These are phyloP conservation scores for Starmerella bombicola DNA, from an alignment of 805 yeast species.

Conservation along the genomic window DNA sequence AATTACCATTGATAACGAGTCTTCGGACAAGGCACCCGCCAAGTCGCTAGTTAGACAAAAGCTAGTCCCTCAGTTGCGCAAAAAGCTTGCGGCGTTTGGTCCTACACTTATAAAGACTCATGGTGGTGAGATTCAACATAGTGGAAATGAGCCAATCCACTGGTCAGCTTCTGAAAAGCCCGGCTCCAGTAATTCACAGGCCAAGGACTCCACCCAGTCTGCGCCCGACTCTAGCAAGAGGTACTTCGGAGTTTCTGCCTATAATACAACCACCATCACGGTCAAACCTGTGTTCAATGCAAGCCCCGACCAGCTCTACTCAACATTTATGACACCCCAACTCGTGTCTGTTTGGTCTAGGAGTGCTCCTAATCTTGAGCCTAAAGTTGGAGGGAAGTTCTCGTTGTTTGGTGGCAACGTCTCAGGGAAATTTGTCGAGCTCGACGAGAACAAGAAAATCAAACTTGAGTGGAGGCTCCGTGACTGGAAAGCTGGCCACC, in stretches of 20 bases:
- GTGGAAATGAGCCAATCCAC: constrained; percentile 29
- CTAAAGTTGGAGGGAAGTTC: constrained; percentile 50
- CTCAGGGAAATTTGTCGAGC: constrained; percentile 50
- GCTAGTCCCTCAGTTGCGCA: constrained; percentile 60
- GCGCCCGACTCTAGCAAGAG: constrained; percentile 7
- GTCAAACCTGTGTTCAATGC: constrained; percentile 74
- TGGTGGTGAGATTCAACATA: constrained; percentile 79
- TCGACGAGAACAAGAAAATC: constrained; percentile 47
- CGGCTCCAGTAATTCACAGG: constrained; percentile 9
- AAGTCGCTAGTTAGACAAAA: constrained; percentile 41
- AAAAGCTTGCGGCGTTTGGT: constrained; percentile 53
- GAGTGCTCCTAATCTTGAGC: constrained; percentile 47
- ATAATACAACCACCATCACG: constrained; percentile 70
- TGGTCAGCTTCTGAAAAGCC: constrained; percentile 13
- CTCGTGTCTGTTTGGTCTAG: constrained; percentile 88
- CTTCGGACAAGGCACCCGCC: constrained; percentile 34
- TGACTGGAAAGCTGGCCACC: constrained; percentile 81
- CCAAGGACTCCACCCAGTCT: constrained; percentile 15
- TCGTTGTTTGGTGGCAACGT: constrained; percentile 80
- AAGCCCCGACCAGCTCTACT: constrained; percentile 71
- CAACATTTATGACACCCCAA: constrained; percentile 61
- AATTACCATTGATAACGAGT: constrained; percentile 48
- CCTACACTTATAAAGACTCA: constrained; percentile 58
- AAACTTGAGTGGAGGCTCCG: constrained; percentile 75
- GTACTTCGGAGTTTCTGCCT: constrained; percentile 34